Evolutionary conservation across 2,329 filamentous ascomycete genomes (phyloP), one percentile per base, ranked within the genome.

Genomic region (Lachnum nothofagi): DNA sequence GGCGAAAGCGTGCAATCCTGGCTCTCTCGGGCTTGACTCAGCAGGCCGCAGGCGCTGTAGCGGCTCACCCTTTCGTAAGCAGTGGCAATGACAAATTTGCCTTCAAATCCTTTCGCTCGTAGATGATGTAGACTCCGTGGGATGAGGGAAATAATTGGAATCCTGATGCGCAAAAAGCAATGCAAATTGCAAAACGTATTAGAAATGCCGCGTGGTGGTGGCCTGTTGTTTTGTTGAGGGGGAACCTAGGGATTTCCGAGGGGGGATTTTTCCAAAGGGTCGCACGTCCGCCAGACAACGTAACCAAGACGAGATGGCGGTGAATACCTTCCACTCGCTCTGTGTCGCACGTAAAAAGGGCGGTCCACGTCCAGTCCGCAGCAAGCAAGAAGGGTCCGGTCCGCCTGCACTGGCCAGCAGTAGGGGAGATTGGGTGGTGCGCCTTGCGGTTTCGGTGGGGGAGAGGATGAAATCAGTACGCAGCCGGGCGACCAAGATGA

Each of bases 251-350:
- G n/a, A n/a, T n/a, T n/a, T n/a, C n/a, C n/a, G n/a, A n/a, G n/a
- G n/a, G n/a, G n/a, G n/a, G n/a, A n/a, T n/a, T 31, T n/a, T n/a
- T 31, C 29, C 2, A 5, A 4, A 8, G 40, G 20, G 37, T 7
- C 22, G 34, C 38, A 40, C 31, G 23, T 42, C 43, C 39, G 23
- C 46, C 43, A 46, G 42, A 55, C 47, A 55, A 51, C 46, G 34
- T 20, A 45, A 49, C 47, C 46, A 55, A n/a, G n/a, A n/a, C n/a
- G n/a, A n/a, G n/a, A n/a, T n/a, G 53, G 53, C 53, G 53, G 53
- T 55, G 53, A 53, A 50, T 33, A 33, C 12, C 5, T 14, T 33
- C 9, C 29, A 33, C n/a, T n/a, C n/a, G n/a, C n/a, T n/a, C n/a
- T n/a, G n/a, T n/a, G n/a, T n/a, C n/a, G n/a, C n/a, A n/a, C n/a